Evolutionary conservation across 1,139 yeast species (phyloP).

Genomic region (Saccharomyces hybrid): DNA sequence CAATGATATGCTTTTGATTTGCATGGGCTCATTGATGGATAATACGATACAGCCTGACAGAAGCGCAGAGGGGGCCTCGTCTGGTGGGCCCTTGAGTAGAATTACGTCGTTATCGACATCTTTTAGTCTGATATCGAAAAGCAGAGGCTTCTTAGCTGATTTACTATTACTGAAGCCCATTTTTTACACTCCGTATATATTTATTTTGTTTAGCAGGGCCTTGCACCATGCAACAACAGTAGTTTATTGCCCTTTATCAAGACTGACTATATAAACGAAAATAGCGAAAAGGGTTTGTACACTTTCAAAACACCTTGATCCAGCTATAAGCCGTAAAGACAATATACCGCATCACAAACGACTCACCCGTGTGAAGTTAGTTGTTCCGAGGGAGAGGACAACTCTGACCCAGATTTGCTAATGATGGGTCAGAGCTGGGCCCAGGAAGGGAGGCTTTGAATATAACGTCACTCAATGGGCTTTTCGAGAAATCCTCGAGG

Average conservation of each 20-base stretch:
- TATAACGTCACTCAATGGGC: neutral
- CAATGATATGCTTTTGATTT: conserved; percentile 51
- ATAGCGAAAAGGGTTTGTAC: conserved; percentile 11
- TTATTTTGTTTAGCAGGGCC: neutral
- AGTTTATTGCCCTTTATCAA: neutral
- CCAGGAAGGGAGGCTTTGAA: neutral
- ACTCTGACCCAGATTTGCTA: conserved; percentile 2
- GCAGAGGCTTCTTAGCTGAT: conserved; percentile 6
- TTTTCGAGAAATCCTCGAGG: neutral
- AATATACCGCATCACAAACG: neutral
- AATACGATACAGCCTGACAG: conserved; percentile 67
- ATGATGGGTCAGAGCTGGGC: neutral
- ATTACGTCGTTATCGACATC: conserved; percentile 70
- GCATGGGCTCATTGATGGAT: conserved; percentile 61
- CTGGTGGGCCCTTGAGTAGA: conserved; percentile 63
- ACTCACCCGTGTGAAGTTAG: neutral
- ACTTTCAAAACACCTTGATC: neutral
- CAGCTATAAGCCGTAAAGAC: neutral
- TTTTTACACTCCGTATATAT: neutral
- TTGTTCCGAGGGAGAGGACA: neutral
- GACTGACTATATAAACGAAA: neutral
- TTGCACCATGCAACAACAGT: neutral
- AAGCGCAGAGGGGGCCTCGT: conserved; percentile 67
- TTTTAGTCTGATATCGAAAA: conserved; percentile 20
- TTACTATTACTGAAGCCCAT: conserved; percentile 2